phyloP scores from a whole-genome alignment of 208 protist genomes.

The Leishmania mexicana region DNA sequence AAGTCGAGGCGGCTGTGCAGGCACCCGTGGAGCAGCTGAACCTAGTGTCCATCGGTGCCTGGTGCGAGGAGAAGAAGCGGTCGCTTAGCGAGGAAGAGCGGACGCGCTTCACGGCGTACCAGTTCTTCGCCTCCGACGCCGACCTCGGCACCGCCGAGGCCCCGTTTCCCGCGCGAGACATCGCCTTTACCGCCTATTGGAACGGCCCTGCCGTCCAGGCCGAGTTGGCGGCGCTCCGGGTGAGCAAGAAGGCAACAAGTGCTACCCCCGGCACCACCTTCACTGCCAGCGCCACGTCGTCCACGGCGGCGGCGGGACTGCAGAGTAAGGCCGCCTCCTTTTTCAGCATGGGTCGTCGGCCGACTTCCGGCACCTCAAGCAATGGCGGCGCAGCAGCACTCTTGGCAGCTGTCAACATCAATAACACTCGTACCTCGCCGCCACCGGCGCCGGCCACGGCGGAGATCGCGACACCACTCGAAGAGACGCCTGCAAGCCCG shows the following conservation, averaged over 20 bases:
- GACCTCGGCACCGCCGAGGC: conserved; percentile 19
- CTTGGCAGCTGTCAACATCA: conserved; percentile 20
- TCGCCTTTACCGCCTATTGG: conserved; percentile 76
- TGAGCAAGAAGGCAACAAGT: conserved; percentile 4
- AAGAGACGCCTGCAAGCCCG: neutral
- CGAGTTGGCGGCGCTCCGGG: conserved; percentile 20
- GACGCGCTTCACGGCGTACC: conserved; percentile 72
- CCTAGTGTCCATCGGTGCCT: conserved; percentile 55
- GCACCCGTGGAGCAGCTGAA: conserved; percentile 78
- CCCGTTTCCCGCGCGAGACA: conserved; percentile 50
- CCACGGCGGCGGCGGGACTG: conserved; percentile 11
- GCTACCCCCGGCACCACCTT: neutral
- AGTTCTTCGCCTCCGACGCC: conserved; percentile 49
- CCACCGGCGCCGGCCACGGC: neutral
- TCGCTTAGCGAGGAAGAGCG: conserved; percentile 79
- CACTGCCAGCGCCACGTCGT: conserved; percentile 5
- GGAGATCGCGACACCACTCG: neutral
- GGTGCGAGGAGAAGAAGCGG: conserved; percentile 68
- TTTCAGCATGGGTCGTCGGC: conserved; percentile 39
- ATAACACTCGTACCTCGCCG: neutral
- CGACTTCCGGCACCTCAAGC: conserved; percentile 7
- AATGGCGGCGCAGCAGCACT: conserved; percentile 53
- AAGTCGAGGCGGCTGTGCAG: conserved; percentile 64
- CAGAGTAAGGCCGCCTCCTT: conserved; percentile 58
- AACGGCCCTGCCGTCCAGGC: conserved; percentile 32